These are phyloP conservation scores for Pseudozyma pruni DNA, from an alignment of 1,284 basidiomycete species.

Conservation along the genomic window DNA sequence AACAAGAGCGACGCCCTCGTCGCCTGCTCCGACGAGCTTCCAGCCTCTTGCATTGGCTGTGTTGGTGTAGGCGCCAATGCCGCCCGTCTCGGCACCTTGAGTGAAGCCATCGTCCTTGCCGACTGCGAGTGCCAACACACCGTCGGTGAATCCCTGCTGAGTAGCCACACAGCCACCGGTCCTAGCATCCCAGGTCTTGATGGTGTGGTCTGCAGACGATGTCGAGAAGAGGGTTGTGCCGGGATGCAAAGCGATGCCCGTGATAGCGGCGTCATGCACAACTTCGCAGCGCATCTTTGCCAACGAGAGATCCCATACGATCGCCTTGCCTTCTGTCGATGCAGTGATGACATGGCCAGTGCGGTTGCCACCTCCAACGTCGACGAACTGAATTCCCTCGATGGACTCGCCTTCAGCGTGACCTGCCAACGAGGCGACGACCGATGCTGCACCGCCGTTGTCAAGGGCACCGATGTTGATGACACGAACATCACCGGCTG, in stretches of 20 bases:
- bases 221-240: constrained; percentile 80
- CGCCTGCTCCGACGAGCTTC: constrained; percentile 66
- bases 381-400: constrained; percentile 87
- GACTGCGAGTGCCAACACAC: constrained; percentile 81
- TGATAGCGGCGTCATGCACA: constrained; percentile 48
- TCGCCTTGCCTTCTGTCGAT: constrained; percentile 91
- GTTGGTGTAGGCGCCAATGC: constrained; percentile 59
- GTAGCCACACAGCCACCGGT: constrained; percentile 81
- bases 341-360: constrained; percentile 80
- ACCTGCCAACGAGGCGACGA: constrained; percentile 81
- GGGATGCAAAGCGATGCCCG: constrained; percentile 73
- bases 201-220: constrained; percentile 78
- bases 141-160: constrained; percentile 85
- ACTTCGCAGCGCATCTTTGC: constrained; percentile 55
- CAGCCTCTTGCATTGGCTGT: constrained; percentile 53
- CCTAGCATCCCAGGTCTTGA: constrained; percentile 92
- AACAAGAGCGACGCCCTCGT: constrained; percentile 66
- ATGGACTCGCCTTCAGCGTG: constrained; percentile 89
- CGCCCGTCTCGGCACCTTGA: constrained; percentile 66
- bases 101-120: constrained; percentile 67
- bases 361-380: constrained; percentile 75
- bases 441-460: constrained; percentile 73
- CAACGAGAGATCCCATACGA: constrained; percentile 91
- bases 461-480: constrained; percentile 79
- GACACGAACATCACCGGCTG: constrained; percentile 82